Evolutionary conservation across 495 filamentous ascomycete species (phyloP).

Genomic region (Aspergillus taichungensis): DNA sequence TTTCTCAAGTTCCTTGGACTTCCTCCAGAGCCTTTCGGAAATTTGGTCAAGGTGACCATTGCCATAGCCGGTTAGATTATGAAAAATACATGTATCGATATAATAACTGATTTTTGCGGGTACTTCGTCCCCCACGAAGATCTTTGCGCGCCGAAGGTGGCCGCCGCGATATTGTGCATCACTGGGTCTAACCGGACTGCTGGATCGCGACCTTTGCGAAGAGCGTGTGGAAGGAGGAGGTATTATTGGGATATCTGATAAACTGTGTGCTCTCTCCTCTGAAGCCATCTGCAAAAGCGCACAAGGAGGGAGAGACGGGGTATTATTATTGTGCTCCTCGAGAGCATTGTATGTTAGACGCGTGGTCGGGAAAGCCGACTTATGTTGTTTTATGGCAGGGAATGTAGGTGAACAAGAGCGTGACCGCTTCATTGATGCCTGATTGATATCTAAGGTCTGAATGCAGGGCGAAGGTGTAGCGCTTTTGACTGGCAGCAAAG

Average conservation of each 20-base stretch:
- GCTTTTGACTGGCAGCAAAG: too few species aligned
- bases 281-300: not conserved
- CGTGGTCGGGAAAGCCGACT: not conserved
- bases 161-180: conserved; percentile 6
- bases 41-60: not conserved
- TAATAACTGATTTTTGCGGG: conserved; percentile 1
- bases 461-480: too few species aligned
- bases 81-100: not conserved
- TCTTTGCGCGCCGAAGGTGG: conserved; percentile 4
- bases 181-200: conserved; percentile 1
- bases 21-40: conserved; percentile 1
- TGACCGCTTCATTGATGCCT: conserved; percentile 6
- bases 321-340: conserved; percentile 1
- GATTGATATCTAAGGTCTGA: too few species aligned
- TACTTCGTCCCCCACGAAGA: conserved; percentile 2
- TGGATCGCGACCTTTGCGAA: conserved; percentile 7
- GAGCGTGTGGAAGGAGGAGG: conserved; percentile 5
- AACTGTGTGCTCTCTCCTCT: not conserved
- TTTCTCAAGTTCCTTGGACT: conserved; percentile 5
- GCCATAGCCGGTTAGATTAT: not conserved
- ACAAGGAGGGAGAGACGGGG: not conserved
- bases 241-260: not conserved
- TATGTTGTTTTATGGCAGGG: not conserved
- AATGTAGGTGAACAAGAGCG: conserved; percentile 1
- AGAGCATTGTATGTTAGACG: conserved; percentile 3